These are phyloP conservation scores for Phytopythium oedochilum DNA, from an alignment of 352 stramenopile species.

Conservation along the genomic window DNA sequence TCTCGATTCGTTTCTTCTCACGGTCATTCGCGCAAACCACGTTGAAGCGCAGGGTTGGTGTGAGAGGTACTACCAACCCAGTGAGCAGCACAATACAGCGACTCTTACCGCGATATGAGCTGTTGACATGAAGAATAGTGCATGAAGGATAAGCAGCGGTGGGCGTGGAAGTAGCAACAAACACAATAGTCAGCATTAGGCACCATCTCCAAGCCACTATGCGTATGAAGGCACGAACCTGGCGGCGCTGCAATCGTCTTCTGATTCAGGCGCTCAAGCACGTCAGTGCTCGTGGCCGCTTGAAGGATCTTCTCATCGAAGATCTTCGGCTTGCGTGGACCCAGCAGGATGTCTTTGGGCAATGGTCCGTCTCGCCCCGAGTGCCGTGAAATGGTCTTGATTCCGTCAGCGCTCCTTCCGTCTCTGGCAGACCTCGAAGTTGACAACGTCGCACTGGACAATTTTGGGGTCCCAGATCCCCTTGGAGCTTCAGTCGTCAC, in stretches of 20 bases:
- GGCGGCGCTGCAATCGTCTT: conserved; percentile 37
- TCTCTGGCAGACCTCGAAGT: neutral
- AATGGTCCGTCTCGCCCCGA: conserved; percentile 10
- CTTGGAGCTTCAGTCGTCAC: neutral
- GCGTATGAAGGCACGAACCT: conserved; percentile 13
- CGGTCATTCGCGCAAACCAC: neutral
- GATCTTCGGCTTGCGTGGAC: conserved; percentile 49
- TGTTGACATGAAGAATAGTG: neutral
- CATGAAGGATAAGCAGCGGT: neutral
- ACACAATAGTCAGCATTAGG: neutral
- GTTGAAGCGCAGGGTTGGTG: neutral
- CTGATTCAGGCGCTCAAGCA: conserved; percentile 45
- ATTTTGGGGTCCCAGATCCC: conserved; percentile 9
- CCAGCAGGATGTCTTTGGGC: conserved; percentile 31
- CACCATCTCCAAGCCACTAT: neutral
- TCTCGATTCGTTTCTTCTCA: conserved; percentile 58
- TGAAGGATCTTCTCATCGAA: conserved; percentile 59
- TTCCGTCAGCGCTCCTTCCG: conserved; percentile 44
- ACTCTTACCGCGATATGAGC: neutral
- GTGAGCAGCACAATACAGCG: neutral
- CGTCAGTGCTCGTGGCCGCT: conserved; percentile 29
- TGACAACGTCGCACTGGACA: conserved; percentile 3
- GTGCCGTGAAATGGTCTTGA: conserved; percentile 52
- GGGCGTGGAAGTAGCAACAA: neutral
- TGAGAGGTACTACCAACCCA: neutral